Conservation (phyloP, 495 filamentous ascomycete genomes). For the Penicillium longicatenatum region DNA sequence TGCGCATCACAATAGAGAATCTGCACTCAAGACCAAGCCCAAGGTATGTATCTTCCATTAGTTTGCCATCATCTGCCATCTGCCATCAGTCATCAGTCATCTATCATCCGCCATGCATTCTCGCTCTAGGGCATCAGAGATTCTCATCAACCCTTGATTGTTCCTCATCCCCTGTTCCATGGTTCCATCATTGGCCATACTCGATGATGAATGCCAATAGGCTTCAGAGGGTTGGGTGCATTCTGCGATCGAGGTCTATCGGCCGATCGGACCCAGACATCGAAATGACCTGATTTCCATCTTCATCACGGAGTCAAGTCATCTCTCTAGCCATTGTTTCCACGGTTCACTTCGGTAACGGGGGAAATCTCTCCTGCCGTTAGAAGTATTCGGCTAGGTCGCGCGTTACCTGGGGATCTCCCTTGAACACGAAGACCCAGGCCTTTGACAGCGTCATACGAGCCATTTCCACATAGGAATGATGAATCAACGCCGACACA, state of each 20-base stretch:
- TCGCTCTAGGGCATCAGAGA: neutral
- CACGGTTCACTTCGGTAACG: neutral
- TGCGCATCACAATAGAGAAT: constrained; percentile 63
- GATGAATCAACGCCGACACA: neutral
- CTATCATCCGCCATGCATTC: neutral
- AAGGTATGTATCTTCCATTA: constrained; percentile 58
- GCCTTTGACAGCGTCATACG: neutral
- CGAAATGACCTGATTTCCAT: neutral
- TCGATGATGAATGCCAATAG: constrained; percentile 1
- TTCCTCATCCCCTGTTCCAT: neutral
- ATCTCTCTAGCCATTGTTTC: neutral
- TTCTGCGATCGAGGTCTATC: constrained; percentile 1
- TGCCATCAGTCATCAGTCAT: neutral
- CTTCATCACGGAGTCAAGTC: neutral
- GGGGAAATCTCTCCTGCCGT: neutral
- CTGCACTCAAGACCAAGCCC: constrained; percentile 79
- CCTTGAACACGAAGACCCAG: constrained; percentile 2
- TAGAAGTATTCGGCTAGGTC: neutral
- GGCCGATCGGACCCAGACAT: constrained; percentile 5
- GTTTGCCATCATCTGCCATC: neutral
- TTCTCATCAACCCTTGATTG: neutral
- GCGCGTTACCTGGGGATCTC: neutral
- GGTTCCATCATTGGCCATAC: neutral
- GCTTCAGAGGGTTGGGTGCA: neutral
- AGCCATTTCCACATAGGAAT: neutral